Evolutionary conservation across 345 rosid genomes (phyloP), one percentile per base, ranked within the genome.

Genomic region (Barbarea vulgaris): DNA sequence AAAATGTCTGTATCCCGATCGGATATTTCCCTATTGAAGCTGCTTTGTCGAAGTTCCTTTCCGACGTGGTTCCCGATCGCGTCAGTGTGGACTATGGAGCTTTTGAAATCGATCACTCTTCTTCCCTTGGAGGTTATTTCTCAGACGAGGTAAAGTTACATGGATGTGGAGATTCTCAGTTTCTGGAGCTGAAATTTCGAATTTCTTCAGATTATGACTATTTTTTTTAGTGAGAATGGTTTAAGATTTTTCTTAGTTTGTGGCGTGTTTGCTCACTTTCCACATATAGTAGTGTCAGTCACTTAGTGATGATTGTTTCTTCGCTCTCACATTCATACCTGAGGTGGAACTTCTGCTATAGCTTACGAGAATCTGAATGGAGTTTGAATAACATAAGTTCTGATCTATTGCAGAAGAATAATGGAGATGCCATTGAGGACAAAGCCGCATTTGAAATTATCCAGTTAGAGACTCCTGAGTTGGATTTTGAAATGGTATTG

Each of bases 401-500:
- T 77, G 72, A 50, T 77, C 3, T 55, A 69, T 66, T 70, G 83
- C 85, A 84, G 96, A 81, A 81, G 59, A 81, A 74, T 62, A 53
- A 54, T 12, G 76, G 69, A 73, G 66, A 63, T 51, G 68, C 52
- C 25, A 62, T n/a, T 48, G 83, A 70, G 79, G 81, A 79, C 14
- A 75, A 80, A 69, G 62, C 41, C 39, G 50, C 21, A 33, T 19
- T 71, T 51, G 80, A 81, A 46, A 41, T 74, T 51, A 72, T 89
- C 52, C 76, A 76, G 33, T 86, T 89, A 21, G 97, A 93, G 77
- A 80, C 82, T 30, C 97, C 90, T 0, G 91, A 88, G 86, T 72
- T 82, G 63, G 79, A 72, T 64, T 39, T 36, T 17, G 84, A 79
- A 31, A 66, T 70, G 97, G 97, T 93, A 87, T 34, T 66, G 6